phyloP scores from a whole-genome alignment of 2,329 filamentous ascomycete genomes.

The Purpureocillium takamizusanense region DNA sequence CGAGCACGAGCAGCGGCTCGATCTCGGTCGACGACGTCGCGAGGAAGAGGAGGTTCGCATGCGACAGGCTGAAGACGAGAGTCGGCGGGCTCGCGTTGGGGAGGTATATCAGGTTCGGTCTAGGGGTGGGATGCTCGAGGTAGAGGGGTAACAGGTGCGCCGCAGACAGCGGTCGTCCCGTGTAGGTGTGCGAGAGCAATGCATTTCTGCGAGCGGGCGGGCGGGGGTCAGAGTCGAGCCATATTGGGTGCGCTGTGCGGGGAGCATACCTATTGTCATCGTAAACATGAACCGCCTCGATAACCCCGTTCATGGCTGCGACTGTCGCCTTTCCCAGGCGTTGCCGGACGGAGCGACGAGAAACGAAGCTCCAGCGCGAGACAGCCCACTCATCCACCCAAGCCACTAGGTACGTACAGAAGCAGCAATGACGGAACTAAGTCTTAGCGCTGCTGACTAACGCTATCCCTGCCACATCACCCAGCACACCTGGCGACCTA shows the following conservation, averaged over 20 bases:
- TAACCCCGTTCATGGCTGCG: constrained; percentile 67
- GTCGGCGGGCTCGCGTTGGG: constrained; percentile 76
- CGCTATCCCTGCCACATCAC: no score
- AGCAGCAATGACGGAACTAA: background rate
- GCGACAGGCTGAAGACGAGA: constrained; percentile 77
- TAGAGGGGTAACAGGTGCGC: constrained; percentile 75
- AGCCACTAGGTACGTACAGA: background rate
- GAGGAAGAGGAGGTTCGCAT: constrained; percentile 80
- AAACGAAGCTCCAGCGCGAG: background rate
- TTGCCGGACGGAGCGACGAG: background rate
- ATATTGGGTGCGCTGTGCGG: background rate
- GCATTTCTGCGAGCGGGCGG: constrained; percentile 53
- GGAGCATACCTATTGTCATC: constrained; percentile 78
- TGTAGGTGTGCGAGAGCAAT: constrained; percentile 84
- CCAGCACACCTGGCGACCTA: no score
- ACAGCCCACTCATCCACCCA: background rate
- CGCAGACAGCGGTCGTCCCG: constrained; percentile 69
- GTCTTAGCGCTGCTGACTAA: constrained; percentile 1
- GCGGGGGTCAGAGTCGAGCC: constrained; percentile 3
- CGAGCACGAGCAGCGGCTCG: constrained; percentile 81
- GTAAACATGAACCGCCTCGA: constrained; percentile 94
- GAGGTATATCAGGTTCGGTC: constrained; percentile 80
- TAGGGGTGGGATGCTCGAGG: constrained; percentile 69
- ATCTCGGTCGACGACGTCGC: constrained; percentile 78
- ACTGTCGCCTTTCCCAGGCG: constrained; percentile 17